Conservation (phyloP, 331 rosid species). For the Erythrophleum ivorense region DNA sequence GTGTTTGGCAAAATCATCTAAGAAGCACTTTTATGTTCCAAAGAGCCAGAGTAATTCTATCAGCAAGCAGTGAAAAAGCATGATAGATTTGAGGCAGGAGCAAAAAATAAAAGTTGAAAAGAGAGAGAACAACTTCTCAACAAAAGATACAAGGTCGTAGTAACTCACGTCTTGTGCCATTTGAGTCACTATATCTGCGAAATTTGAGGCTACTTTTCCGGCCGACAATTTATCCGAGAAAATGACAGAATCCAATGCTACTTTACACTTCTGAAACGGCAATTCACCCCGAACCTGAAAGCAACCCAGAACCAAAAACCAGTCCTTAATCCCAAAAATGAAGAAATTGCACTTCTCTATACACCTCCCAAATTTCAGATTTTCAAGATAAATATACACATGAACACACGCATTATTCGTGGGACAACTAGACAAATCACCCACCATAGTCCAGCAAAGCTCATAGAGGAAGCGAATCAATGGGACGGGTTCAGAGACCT, state of each 20-base stretch:
- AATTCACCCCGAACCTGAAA: constrained; percentile 92
- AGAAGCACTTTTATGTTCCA: neutral
- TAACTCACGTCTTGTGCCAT: constrained; percentile 95
- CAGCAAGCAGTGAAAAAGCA: constrained; percentile 2
- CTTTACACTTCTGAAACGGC: constrained; percentile 85
- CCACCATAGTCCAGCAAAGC: constrained; percentile 89
- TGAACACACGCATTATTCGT: neutral
- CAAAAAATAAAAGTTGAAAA: neutral
- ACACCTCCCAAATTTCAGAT: neutral
- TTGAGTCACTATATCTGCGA: constrained; percentile 88
- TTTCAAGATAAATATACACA: neutral
- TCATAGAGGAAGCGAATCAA: constrained; percentile 93
- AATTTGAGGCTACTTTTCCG: constrained; percentile 74
- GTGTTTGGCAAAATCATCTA: neutral
- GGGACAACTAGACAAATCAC: constrained; percentile 21
- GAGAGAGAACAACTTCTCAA: neutral
- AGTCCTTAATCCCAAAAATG: constrained; percentile 30
- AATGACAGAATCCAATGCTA: constrained; percentile 80
- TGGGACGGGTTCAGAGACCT: constrained; percentile 68
- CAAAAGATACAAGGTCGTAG: constrained; percentile 1
- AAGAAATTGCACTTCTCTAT: constrained; percentile 4
- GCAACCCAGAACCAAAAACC: constrained; percentile 33
- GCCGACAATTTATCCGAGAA: constrained; percentile 61
- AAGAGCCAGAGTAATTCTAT: neutral
- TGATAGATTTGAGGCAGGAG: neutral